These are phyloP conservation scores for Hanseniaspora hatyaiensis DNA, from an alignment of 805 yeast genomes.

Conservation along the genomic window DNA sequence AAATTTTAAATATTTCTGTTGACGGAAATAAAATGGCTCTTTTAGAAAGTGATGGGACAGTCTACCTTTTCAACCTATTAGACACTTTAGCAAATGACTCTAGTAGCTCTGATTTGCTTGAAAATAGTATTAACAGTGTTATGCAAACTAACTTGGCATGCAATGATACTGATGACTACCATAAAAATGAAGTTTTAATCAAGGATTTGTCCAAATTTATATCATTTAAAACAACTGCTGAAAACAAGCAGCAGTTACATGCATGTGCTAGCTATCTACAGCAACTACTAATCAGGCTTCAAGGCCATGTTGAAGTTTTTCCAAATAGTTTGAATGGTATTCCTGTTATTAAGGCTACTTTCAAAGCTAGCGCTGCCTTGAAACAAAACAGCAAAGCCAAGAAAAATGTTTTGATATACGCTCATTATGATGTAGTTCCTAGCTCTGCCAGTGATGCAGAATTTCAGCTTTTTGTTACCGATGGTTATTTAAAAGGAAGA, in stretches of 20 bases:
- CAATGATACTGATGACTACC: background rate
- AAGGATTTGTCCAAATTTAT: slow-evolving; percentile 11
- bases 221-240: slow-evolving; percentile 9
- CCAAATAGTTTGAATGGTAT: slow-evolving; percentile 41
- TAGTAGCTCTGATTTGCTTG: background rate
- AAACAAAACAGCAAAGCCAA: slow-evolving; percentile 22
- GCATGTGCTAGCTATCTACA: slow-evolving; percentile 71
- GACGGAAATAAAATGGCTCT: slow-evolving; percentile 1
- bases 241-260: slow-evolving; percentile 34
- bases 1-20: slow-evolving; percentile 5
- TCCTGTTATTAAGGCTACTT: slow-evolving; percentile 73
- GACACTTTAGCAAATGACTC: background rate
- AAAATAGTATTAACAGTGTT: background rate
- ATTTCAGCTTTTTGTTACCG: slow-evolving; percentile 56
- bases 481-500: slow-evolving; percentile 81
- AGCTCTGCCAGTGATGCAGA: slow-evolving; percentile 74
- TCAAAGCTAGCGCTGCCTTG: slow-evolving; percentile 35
- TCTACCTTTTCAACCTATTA: background rate
- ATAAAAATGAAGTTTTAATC: slow-evolving; percentile 7
- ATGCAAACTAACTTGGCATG: background rate
- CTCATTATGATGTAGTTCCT: slow-evolving; percentile 83
- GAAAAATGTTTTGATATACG: slow-evolving; percentile 59
- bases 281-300: slow-evolving; percentile 50
- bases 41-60: slow-evolving; percentile 13
- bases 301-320: slow-evolving; percentile 31